Evolutionary conservation across 768 basidiomycete genomes (phyloP).

Genomic region (Psilocybe cubensis): DNA sequence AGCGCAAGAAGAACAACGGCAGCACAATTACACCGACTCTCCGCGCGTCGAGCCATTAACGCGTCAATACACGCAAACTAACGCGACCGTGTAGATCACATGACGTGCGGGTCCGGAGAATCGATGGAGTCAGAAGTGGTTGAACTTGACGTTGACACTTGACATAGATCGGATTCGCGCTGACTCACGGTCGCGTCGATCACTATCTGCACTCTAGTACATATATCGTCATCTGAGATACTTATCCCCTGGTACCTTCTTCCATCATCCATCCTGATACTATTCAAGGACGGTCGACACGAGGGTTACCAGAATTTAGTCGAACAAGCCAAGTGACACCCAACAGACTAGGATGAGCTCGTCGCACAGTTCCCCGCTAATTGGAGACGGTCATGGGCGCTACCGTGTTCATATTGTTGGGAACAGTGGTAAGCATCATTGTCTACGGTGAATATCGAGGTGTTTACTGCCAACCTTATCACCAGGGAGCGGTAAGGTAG

Average conservation of each 20-base stretch:
- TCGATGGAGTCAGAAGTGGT: not conserved
- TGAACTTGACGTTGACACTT: not conserved
- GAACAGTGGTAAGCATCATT: constrained; percentile 21
- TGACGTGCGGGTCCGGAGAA: not conserved
- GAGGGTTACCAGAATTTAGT: no score
- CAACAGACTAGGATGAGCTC: not conserved
- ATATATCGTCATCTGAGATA: no score
- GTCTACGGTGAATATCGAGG: not conserved
- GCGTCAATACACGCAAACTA: no score
- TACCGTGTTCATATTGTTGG: constrained; percentile 25
- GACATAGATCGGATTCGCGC: not conserved
- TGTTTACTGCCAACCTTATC: not conserved
- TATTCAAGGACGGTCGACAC: no score
- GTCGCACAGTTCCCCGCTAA: constrained; percentile 10
- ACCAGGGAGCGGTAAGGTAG: constrained; percentile 10
- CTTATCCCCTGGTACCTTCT: no score
- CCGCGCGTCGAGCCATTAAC: no score
- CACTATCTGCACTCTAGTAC: no score
- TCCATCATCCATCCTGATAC: no score
- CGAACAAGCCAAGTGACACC: not conserved
- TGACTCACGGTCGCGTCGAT: not conserved
- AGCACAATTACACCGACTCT: no score
- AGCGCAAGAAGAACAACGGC: no score
- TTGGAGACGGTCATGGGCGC: constrained; percentile 21
- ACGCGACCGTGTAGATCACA: not conserved